Conservation (phyloP, 805 yeast genomes). For the Candida tammaniensis region DNA sequence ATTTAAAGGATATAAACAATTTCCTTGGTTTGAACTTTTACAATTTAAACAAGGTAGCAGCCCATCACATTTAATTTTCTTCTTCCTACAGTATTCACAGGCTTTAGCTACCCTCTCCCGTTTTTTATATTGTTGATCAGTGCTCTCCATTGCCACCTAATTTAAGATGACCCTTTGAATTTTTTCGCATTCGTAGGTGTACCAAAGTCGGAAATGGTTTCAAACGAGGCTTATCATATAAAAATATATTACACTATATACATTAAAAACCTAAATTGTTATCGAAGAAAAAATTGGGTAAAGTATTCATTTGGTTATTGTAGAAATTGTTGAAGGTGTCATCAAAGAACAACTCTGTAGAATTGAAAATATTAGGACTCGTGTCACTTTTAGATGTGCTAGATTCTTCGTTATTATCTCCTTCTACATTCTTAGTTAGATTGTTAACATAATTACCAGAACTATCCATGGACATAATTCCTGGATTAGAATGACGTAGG, state of each 20-base stretch:
- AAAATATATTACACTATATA: neutral
- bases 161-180: no score
- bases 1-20: slow-evolving; percentile 25
- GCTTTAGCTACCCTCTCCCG: slow-evolving; percentile 37
- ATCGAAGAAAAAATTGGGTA: slow-evolving; percentile 41
- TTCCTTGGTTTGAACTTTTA: slow-evolving; percentile 19
- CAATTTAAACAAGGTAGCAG: slow-evolving; percentile 34
- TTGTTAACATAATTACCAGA: no score
- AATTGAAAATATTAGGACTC: slow-evolving; percentile 7
- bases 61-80: slow-evolving; percentile 39
- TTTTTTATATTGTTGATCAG: slow-evolving; percentile 11
- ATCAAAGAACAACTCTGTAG: slow-evolving; percentile 19
- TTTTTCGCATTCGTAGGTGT: no score
- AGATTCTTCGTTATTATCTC: no score
- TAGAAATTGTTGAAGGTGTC: slow-evolving; percentile 21
- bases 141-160: neutral
- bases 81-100: slow-evolving; percentile 33
- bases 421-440: no score
- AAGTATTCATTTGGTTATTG: slow-evolving; percentile 22
- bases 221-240: no score
- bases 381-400: no score
- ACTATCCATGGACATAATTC: no score
- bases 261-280: slow-evolving; percentile 25
- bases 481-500: no score
- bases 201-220: no score